Base-by-base conservation (phyloP, 1,284 basidiomycete genomes). In the Cystobasidium slooffiae region DNA sequence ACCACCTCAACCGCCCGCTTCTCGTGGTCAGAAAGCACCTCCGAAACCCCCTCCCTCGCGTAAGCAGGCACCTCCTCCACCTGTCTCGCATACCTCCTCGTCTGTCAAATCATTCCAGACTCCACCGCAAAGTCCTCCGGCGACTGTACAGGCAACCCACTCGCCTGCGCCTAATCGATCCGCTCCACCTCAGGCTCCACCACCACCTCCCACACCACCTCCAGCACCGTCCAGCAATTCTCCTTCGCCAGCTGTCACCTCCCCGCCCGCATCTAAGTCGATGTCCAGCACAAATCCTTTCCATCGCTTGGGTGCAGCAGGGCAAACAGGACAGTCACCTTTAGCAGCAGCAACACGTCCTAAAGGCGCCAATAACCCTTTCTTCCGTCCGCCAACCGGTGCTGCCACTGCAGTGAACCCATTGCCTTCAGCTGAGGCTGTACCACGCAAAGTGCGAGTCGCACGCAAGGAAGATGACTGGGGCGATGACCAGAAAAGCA, bases 401-500 rank as follows among this genome's bases (percentile, higher is more conserved):
- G 51, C 68, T 0, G 62, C 80, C 22, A 72, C 81, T 20, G 47
- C 75, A 6, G 68, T 76, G 10, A 63, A 77, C 6, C 39, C 72
- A n/a, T 58, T 75, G 7, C 47, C 76, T n/a, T 37, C 75, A 1
- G 56, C 47, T 20, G 64, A 43, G 31, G n/a, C 52, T 20, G 22
- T 37, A 1, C 8, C 61, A 8, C 46, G 52, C 16, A 49, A 62
- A 2, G 7, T 62, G 63, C 2, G 51, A 70, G 75, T 80, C 3
- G 76, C 82, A 1, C 69, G 80, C 12, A 72, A 81, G 7, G 90
- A 85, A 37, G 85, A 92, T 24, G 93, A 94, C 74, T 96, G 94
- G 94, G 93, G 91, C 73, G 89, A 90, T 18, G 85, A 91, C 55
- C 85, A 88, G 77, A 74, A 76, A 0, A 67, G 73, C 51, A 92